These are phyloP conservation scores for Termitomyces sp. DNA, from an alignment of 768 basidiomycete species.

Conservation along the genomic window DNA sequence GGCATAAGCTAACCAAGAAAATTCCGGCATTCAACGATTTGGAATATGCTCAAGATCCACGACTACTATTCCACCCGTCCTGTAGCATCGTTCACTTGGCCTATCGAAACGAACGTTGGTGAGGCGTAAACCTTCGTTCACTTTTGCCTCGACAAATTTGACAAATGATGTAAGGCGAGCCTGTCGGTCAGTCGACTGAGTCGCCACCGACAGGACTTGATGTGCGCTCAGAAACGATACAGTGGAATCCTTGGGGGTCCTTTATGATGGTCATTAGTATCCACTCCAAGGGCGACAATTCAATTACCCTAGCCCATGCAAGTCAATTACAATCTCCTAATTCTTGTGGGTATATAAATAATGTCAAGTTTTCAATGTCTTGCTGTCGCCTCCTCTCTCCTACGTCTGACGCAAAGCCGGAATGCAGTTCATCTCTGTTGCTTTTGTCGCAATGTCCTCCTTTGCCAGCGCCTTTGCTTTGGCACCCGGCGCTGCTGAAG, in stretches of 20 bases:
- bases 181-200: background rate
- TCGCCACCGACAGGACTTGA: background rate
- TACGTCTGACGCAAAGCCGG: background rate
- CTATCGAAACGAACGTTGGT: background rate
- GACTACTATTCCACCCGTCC: constrained; percentile 69
- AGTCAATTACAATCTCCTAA: background rate
- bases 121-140: too few species aligned
- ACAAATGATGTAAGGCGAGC: background rate
- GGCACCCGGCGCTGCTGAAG: constrained; percentile 8
- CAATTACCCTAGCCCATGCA: background rate
- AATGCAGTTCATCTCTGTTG: constrained; percentile 1
- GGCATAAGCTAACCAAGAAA: too few species aligned
- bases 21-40: too few species aligned
- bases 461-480: background rate
- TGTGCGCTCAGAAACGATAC: background rate
- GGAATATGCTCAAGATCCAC: too few species aligned
- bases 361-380: background rate
- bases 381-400: background rate
- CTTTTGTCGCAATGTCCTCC: background rate
- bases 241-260: background rate
- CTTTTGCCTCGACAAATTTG: too few species aligned
- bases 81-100: constrained; percentile 25
- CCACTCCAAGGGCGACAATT: background rate
- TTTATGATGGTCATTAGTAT: too few species aligned
- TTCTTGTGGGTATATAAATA: background rate